These are phyloP conservation scores for Magnaporthales sp. DNA, from an alignment of 2,329 filamentous ascomycete species.

Conservation along the genomic window DNA sequence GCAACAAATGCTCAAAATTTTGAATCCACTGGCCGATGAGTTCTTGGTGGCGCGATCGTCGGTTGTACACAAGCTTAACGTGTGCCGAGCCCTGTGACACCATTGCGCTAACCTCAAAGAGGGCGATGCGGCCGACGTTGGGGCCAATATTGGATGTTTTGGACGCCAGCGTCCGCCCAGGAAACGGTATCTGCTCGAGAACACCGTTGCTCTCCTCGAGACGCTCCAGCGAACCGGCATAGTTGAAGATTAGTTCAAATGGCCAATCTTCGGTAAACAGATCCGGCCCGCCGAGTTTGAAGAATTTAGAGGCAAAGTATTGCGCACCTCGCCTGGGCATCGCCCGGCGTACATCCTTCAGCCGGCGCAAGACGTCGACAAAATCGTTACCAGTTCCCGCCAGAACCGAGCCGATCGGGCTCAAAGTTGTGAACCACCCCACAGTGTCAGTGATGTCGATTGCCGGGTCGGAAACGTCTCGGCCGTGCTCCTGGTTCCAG, in stretches of 20 bases:
- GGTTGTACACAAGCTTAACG: slow-evolving; percentile 36
- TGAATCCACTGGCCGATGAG: slow-evolving; percentile 37
- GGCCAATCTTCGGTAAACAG: slow-evolving; percentile 31
- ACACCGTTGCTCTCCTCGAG: slow-evolving; percentile 38
- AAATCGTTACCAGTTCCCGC: slow-evolving; percentile 35
- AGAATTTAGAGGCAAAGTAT: slow-evolving; percentile 39
- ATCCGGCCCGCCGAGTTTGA: slow-evolving; percentile 20
- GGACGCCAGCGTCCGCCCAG: slow-evolving; percentile 28
- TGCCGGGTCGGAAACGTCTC: slow-evolving; percentile 32
- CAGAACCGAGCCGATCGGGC: slow-evolving; percentile 36
- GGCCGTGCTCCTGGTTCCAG: slow-evolving; percentile 45
- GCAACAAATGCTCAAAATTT: slow-evolving; percentile 35
- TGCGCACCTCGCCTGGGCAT: slow-evolving; percentile 34
- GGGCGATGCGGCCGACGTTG: slow-evolving; percentile 36
- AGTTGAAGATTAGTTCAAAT: slow-evolving; percentile 51
- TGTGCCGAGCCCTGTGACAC: slow-evolving; percentile 35
- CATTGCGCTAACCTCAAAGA: slow-evolving; percentile 42
- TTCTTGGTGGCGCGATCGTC: slow-evolving; percentile 29
- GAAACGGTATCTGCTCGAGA: slow-evolving; percentile 35
- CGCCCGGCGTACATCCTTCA: slow-evolving; percentile 41
- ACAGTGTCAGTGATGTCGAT: slow-evolving; percentile 48
- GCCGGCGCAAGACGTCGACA: slow-evolving; percentile 38
- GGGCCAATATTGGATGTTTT: slow-evolving; percentile 34
- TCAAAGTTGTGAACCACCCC: slow-evolving; percentile 52
- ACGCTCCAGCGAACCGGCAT: slow-evolving; percentile 39